Base-by-base conservation (phyloP, 1,284 basidiomycete species). In the Ceratobasidium sp. region DNA sequence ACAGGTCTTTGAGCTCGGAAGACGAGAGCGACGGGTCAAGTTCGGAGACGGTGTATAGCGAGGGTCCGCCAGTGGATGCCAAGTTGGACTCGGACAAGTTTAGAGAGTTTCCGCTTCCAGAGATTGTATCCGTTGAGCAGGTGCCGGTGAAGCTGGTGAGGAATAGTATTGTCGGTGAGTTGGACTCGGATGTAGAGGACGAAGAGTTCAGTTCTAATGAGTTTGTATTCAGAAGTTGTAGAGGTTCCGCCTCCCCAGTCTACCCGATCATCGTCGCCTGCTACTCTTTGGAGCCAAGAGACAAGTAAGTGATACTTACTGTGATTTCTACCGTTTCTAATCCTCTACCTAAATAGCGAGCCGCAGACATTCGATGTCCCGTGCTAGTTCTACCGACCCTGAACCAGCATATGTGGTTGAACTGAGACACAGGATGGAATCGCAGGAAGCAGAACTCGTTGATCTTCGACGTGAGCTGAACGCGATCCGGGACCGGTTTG, bases 271-370 rank as follows among this genome's bases (percentile, higher is more conserved):
- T 75, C 60, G 23, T 75, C 71, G 20, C 71, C 71, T 12, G 33
- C 60, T 51, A 75, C 71, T 1, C 23, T 75, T 23, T 75, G 71
- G 71, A 75, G 71, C 28, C 71, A 75, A 53, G 71, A 75, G 15
- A 75, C 60, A 42, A 56, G 71, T 64, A 51, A 75, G 70, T 28
- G 28, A 33, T n/a, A 39, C 33, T 26, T 28, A 33, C 39, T 39
- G 7, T 58, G 23, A 58, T 26, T 55, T 28, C 28, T 10, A 58
- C n/a, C 40, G 5, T 26, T 15, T 40, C 40, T 56, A 20, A 44
- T 18, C n/a, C 2, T 40, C 2, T 9, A 28, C 67, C 3, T 63
- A 44, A 44, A 0, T 20, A 61, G 58, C 42, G 18, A 40, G 42
- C 1, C 12, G 58, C n/a, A 56, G 46, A 63, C 26, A 13, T 33